phyloP scores from a whole-genome alignment of 2,329 filamentous ascomycete species.

The Diaporthe helianthi region DNA sequence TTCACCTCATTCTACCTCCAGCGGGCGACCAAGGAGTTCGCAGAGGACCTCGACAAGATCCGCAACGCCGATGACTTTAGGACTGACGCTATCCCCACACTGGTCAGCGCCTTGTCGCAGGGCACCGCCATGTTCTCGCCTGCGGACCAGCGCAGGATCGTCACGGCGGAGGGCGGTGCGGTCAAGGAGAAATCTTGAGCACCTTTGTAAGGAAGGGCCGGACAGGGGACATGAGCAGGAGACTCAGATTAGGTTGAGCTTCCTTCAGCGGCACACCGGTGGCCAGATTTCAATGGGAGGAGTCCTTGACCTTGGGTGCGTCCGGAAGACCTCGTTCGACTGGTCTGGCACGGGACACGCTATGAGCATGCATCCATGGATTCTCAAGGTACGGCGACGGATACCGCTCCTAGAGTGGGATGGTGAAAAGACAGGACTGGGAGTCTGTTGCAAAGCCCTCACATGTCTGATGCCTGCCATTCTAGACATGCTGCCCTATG shows the following conservation, averaged over 20 bases:
- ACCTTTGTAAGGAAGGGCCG: not conserved
- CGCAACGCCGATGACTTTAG: slow-evolving; percentile 75
- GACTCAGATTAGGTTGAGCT: not conserved
- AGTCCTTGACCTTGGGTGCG: not conserved
- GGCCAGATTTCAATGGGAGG: not conserved
- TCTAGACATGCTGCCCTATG: not conserved
- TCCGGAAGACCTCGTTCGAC: not conserved
- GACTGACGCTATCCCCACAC: slow-evolving; percentile 66
- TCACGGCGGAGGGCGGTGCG: slow-evolving; percentile 32
- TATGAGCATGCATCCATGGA: not conserved
- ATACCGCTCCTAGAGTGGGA: not conserved
- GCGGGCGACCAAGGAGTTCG: slow-evolving; percentile 72
- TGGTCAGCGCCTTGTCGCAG: slow-evolving; percentile 73
- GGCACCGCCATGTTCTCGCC: slow-evolving; percentile 66
- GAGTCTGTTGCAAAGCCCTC: not conserved
- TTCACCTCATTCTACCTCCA: slow-evolving; percentile 75
- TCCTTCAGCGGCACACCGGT: not conserved
- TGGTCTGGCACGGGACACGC: no score
- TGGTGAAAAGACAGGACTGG: not conserved
- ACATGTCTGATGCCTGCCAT: not conserved
- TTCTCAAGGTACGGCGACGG: no score
- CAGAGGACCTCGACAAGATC: slow-evolving; percentile 76
- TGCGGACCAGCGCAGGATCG: slow-evolving; percentile 50
- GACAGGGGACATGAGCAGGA: not conserved
- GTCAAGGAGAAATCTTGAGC: slow-evolving; percentile 23